Evolutionary conservation across 768 basidiomycete species (phyloP).

Genomic region (Termitomyces sp.): DNA sequence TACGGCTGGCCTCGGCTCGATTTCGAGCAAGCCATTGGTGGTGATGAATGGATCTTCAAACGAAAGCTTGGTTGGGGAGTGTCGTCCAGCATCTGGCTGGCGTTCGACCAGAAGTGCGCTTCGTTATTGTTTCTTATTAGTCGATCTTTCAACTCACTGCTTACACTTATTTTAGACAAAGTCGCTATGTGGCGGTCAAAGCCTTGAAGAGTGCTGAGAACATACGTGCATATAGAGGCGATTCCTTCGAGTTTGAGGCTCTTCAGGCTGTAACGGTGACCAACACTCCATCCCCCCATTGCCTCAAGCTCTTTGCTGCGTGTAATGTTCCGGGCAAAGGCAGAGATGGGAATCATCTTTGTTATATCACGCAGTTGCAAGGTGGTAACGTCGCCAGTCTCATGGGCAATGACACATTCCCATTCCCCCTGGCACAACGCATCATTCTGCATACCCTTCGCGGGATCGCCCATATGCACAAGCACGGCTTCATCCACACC

Average conservation of each 20-base stretch:
- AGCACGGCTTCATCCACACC: not conserved
- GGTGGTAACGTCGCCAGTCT: not conserved
- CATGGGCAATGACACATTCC: not conserved
- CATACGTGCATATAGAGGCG: not conserved
- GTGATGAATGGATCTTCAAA: not conserved
- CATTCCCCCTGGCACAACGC: not conserved
- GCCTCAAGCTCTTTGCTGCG: not conserved
- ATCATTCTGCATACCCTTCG: not conserved
- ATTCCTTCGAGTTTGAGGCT: not conserved
- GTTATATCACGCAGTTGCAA: not conserved
- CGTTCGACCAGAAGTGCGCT: not conserved
- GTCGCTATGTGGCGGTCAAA: not conserved
- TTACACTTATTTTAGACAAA: not conserved
- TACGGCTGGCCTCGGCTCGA: not conserved
- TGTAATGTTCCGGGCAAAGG: not conserved
- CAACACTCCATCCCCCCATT: not conserved
- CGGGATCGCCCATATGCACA: not conserved
- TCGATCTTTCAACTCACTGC: no score
- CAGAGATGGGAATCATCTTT: not conserved
- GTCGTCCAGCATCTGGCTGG: not conserved
- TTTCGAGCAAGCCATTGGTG: not conserved
- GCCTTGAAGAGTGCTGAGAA: not conserved
- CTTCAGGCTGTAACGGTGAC: not conserved
- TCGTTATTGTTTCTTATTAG: not conserved
- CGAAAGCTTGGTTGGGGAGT: not conserved